Conservation (phyloP, 768 basidiomycete genomes). For the Cubamyces sp. region DNA sequence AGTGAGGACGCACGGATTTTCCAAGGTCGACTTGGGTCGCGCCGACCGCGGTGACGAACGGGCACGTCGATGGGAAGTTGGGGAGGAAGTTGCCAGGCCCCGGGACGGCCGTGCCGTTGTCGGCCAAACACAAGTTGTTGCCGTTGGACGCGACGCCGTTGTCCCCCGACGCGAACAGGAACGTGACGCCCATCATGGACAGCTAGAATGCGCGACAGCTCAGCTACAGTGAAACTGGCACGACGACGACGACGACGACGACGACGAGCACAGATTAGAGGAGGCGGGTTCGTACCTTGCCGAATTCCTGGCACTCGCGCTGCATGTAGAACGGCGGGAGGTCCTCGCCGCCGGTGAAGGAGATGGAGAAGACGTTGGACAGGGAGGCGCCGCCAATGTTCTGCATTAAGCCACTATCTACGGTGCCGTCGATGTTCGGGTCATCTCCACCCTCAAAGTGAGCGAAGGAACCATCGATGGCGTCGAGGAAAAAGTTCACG, state of each 20-base stretch:
- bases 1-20: constrained; percentile 25
- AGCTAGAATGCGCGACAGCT: not conserved
- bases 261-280: no score
- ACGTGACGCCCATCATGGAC: constrained; percentile 29
- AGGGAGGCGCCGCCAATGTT: constrained; percentile 42
- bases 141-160: constrained; percentile 44
- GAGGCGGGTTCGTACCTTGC: constrained; percentile 33
- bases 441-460: constrained; percentile 46
- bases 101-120: constrained; percentile 22
- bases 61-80: constrained; percentile 48
- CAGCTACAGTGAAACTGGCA: not conserved
- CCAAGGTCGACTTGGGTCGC: constrained; percentile 41
- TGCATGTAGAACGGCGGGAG: constrained; percentile 40
- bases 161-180: constrained; percentile 49
- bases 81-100: constrained; percentile 43
- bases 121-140: constrained; percentile 36
- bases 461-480: constrained; percentile 47
- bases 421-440: constrained; percentile 12
- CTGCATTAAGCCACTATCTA: no score
- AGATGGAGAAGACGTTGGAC: constrained; percentile 44
- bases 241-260: no score
- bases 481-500: constrained; percentile 51
- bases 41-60: constrained; percentile 44
- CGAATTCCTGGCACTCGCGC: constrained; percentile 45
- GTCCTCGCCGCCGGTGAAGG: constrained; percentile 43